Evolutionary conservation across 257 asterid species (phyloP).

Genomic region (Eustoma russellianum): DNA sequence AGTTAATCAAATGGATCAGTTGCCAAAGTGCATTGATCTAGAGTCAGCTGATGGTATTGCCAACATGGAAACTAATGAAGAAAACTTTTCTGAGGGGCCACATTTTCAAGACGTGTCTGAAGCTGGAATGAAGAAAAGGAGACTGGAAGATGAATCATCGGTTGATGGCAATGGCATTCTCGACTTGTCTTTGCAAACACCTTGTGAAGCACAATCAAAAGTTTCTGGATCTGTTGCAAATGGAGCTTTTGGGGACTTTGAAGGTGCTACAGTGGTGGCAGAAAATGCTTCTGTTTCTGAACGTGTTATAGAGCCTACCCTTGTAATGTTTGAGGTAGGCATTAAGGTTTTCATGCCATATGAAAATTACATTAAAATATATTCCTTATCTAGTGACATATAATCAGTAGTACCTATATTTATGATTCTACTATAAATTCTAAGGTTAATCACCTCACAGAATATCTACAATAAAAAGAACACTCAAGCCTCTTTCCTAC

Average conservation of each 20-base stretch:
- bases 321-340: conserved; percentile 90
- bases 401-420: neutral
- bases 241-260: conserved; percentile 48
- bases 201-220: conserved; percentile 50
- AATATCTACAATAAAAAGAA: too few relatives aligned
- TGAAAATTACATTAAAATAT: neutral
- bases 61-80: conserved; percentile 71
- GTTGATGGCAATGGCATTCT: conserved; percentile 49
- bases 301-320: conserved; percentile 87
- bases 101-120: conserved; percentile 61
- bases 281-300: conserved; percentile 86
- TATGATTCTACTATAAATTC: neutral
- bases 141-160: conserved; percentile 61
- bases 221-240: conserved; percentile 44
- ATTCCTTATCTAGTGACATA: neutral
- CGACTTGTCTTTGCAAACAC: conserved; percentile 51
- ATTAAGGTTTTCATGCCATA: too few relatives aligned
- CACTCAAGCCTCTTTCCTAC: too few relatives aligned
- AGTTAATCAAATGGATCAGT: conserved; percentile 51
- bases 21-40: conserved; percentile 43
- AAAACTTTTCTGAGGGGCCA: conserved; percentile 39
- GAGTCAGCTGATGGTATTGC: conserved; percentile 59
- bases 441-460: too few relatives aligned
- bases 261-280: conserved; percentile 57
- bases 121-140: conserved; percentile 72